Conservation (phyloP, 306 rosid genomes). For the Rubus idaeus region DNA sequence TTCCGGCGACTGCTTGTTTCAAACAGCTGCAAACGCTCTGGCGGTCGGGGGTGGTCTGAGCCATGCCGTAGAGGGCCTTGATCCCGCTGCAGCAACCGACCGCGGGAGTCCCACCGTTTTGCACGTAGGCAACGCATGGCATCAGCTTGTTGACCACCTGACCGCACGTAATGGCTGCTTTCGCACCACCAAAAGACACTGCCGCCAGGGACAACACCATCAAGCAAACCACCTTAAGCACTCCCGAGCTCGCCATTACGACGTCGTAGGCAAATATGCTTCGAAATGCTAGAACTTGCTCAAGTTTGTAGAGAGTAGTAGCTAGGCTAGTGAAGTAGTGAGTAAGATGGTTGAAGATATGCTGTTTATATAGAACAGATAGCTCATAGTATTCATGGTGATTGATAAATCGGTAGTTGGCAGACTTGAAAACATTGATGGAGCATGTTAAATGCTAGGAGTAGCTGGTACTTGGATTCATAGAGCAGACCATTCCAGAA, state of each 20-base stretch:
- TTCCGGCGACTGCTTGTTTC: conserved; percentile 32
- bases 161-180: conserved; percentile 32
- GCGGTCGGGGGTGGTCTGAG: conserved; percentile 54
- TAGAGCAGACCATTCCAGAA: background rate
- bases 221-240: conserved; percentile 22
- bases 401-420: conserved; percentile 7
- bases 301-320: background rate
- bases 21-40: conserved; percentile 51
- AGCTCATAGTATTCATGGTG: background rate
- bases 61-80: conserved; percentile 27
- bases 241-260: conserved; percentile 31
- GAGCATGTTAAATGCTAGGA: conserved; percentile 11
- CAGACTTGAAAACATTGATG: conserved; percentile 2
- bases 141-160: conserved; percentile 27
- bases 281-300: background rate
- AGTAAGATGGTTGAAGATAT: background rate
- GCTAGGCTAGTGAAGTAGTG: background rate
- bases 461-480: background rate
- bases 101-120: conserved; percentile 20
- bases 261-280: background rate
- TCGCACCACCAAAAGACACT: conserved; percentile 23
- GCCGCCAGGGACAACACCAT: conserved; percentile 30
- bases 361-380: conserved; percentile 4
- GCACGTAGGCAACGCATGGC: conserved; percentile 42
- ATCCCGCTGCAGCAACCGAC: conserved; percentile 50